Percentiles rank a stretch among this genome's conserved stretches.
These are phyloP conservation scores for Aspergillus latus DNA, from an alignment of 2,329 filamentous ascomycete species.

Conservation along the genomic window DNA sequence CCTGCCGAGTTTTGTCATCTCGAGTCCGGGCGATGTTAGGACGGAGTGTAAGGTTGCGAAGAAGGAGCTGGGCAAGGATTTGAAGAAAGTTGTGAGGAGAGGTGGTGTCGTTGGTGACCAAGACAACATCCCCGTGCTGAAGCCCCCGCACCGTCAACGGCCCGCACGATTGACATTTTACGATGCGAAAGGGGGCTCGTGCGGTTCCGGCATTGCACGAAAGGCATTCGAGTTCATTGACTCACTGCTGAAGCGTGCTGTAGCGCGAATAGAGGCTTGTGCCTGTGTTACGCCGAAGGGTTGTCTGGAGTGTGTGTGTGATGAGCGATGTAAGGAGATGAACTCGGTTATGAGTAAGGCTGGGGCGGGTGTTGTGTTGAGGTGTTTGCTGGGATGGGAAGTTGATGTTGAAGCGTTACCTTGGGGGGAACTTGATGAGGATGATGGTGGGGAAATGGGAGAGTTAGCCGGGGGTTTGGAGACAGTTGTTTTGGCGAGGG, in stretches of 20 bases:
- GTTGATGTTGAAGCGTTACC: conserved; percentile 83
- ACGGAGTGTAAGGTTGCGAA: conserved; percentile 89
- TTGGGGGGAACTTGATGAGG: conserved; percentile 78
- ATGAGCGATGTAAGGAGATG: conserved; percentile 77
- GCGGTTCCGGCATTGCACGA: conserved; percentile 80
- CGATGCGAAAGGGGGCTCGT: conserved; percentile 84
- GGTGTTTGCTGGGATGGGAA: conserved; percentile 69
- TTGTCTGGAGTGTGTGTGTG: conserved; percentile 87
- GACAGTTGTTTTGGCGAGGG: conserved; percentile 73
- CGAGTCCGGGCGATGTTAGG: conserved; percentile 83
- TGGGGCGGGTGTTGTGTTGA: conserved; percentile 77
- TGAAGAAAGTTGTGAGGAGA: conserved; percentile 25
- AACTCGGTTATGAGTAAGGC: conserved; percentile 95
- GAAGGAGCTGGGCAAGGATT: conserved; percentile 76
- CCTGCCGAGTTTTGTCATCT: conserved; percentile 87
- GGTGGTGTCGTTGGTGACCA: not conserved
- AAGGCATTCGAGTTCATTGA: conserved; percentile 95
- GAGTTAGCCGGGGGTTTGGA: conserved; percentile 70
- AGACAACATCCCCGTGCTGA: conserved; percentile 11
- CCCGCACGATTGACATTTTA: conserved; percentile 91
- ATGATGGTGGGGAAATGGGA: conserved; percentile 70
- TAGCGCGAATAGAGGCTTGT: conserved; percentile 74
- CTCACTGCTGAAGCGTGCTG: conserved; percentile 70
- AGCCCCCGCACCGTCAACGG: conserved; percentile 63
- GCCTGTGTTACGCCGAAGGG: conserved; percentile 66